These are phyloP conservation scores for Juglanconis sp. DNA, from an alignment of 2,329 filamentous ascomycete species.

Conservation along the genomic window DNA sequence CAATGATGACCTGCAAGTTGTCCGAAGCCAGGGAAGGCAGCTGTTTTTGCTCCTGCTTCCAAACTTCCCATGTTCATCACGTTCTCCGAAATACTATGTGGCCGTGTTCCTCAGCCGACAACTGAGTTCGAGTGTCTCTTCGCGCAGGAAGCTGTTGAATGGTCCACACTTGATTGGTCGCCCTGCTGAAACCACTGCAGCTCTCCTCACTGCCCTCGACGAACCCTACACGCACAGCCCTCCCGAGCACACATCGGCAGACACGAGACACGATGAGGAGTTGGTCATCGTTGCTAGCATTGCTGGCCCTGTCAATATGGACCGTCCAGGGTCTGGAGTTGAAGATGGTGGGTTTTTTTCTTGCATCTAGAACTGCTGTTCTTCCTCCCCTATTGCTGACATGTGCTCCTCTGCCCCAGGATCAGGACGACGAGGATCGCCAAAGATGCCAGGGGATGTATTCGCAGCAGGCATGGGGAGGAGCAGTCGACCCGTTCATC, in stretches of 20 bases:
- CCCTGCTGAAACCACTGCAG: background rate
- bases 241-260: background rate
- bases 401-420: constrained; percentile 43
- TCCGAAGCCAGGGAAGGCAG: constrained; percentile 12
- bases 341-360: constrained; percentile 44
- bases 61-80: background rate
- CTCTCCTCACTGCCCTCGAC: background rate
- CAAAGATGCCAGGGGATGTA: constrained; percentile 94
- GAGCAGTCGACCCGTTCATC: constrained; percentile 84
- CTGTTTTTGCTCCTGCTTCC: background rate
- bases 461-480: constrained; percentile 83
- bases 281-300: constrained; percentile 46
- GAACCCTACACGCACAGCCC: background rate
- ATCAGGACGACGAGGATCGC: constrained; percentile 70
- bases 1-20: constrained; percentile 17
- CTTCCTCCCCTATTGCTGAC: constrained; percentile 8
- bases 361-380: background rate
- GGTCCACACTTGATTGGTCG: background rate
- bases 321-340: constrained; percentile 56
- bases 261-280: constrained; percentile 48
- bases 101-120: background rate
- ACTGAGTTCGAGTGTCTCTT: background rate
- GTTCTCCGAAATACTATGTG: background rate
- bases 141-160: background rate
- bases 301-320: constrained; percentile 53